Conservation (phyloP, 2,329 filamentous ascomycete species). For the Huntiella bhutanensis region DNA sequence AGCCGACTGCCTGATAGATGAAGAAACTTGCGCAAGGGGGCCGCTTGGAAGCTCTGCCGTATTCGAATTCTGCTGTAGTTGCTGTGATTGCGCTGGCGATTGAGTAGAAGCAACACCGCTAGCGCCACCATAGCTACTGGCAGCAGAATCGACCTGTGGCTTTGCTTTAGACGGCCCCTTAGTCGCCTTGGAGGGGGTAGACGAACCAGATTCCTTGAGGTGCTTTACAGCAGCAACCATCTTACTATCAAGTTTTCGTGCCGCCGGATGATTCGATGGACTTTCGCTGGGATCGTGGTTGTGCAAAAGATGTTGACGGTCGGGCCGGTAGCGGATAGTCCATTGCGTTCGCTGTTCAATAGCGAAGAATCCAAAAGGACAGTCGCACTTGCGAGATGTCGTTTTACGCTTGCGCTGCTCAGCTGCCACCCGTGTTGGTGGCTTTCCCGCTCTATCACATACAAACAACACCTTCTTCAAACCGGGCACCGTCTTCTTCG, state of each 20-base stretch:
- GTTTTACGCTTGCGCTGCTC: constrained; percentile 47
- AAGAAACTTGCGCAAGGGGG: constrained; percentile 13
- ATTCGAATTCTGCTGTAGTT: not conserved
- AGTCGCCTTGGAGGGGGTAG: constrained; percentile 4
- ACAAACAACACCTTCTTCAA: constrained; percentile 50
- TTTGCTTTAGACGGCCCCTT: not conserved
- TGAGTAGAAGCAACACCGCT: not conserved
- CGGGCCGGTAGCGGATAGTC: constrained; percentile 45
- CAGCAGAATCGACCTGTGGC: not conserved
- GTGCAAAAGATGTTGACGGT: constrained; percentile 36
- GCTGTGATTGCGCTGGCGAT: not conserved
- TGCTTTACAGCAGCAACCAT: constrained; percentile 49
- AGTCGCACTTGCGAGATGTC: constrained; percentile 50
- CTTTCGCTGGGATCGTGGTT: constrained; percentile 50
- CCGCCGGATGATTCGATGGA: constrained; percentile 45
- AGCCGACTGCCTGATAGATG: constrained; percentile 9
- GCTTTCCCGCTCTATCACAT: constrained; percentile 45
- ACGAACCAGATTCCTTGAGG: constrained; percentile 44
- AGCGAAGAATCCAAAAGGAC: constrained; percentile 50
- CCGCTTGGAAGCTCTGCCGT: not conserved
- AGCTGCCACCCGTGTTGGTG: constrained; percentile 40
- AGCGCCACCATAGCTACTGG: not conserved
- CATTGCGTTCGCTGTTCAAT: constrained; percentile 49
- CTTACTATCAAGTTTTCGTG: constrained; percentile 45
- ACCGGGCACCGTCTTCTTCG: constrained; percentile 48